Base-by-base conservation (phyloP, 805 yeast genomes). In the Nakazawaea anatomiae region DNA sequence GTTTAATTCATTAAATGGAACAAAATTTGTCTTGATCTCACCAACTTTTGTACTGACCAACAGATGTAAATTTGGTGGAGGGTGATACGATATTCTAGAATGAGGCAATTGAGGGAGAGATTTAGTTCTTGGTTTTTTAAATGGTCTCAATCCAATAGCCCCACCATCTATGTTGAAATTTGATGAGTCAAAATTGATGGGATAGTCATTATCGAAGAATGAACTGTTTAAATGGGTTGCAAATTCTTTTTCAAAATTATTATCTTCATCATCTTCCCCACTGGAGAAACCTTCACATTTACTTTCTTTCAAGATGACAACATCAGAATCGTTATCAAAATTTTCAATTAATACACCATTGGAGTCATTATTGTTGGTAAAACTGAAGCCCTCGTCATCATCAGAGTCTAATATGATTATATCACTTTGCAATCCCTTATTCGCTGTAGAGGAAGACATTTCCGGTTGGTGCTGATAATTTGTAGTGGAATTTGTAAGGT, bases 71-170 rank as follows among this genome's bases (percentile, higher is more conserved):
- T 58, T 58, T 18, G 62, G 57, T 9, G 55, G 58, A 1, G 69
- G 70, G 36, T 56, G 57, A 53, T 79, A 78, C 2, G 65, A 53
- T 14, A 79, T 62, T 52, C 69, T 73, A 2, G 81, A 70, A 50
- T 77, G 69, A 0, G 82, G 75, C 27, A 79, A 57, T 57, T 79
- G 84, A 5, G 84, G 84, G 44, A 79, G 56, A 0, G 83, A 77
- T 41, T 76, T 74, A 0, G 82, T 77, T 59, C 82, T 65, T 55
- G 73, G 72, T 54, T 75, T 76, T 57, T 70, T 71, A 41, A 62
- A 54, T 11, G 69, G 52, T n/a, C 41, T 28, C 14, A 47, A 47
- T 5, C 47, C 47, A 11, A 36, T 44, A 9, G 27, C 12, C 12
- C 41, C 47, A 27, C 41, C 41, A 18, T 36, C 36, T 7, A 44